These are phyloP conservation scores for Thermothielavioides terrestris DNA, from an alignment of 495 filamentous ascomycete genomes.

Conservation along the genomic window DNA sequence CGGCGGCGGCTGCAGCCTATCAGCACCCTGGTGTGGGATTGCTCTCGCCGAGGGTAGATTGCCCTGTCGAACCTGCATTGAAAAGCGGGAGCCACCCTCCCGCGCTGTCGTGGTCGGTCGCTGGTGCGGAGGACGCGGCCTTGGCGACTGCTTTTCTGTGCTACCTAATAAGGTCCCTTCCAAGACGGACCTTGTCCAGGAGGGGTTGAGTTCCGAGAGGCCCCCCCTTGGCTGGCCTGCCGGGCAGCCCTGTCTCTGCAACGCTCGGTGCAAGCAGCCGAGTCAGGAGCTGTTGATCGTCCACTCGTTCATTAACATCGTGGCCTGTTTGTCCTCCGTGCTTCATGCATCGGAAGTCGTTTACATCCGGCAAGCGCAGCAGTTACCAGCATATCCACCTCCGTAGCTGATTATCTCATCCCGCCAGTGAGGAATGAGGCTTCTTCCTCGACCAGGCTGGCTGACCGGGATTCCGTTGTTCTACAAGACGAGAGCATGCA, in stretches of 20 bases:
- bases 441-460: no score
- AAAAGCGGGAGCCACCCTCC: slow-evolving; percentile 28
- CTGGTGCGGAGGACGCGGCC: slow-evolving; percentile 4
- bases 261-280: slow-evolving; percentile 3
- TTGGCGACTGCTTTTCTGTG: no score
- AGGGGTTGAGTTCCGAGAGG: slow-evolving; percentile 14
- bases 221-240: slow-evolving; percentile 9
- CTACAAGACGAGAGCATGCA: slow-evolving; percentile 15
- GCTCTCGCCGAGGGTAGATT: slow-evolving; percentile 6
- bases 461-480: slow-evolving; percentile 1
- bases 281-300: not conserved
- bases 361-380: not conserved
- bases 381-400: no score
- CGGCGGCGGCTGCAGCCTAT: slow-evolving; percentile 6
- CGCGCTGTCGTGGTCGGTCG: slow-evolving; percentile 17
- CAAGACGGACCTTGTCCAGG: slow-evolving; percentile 13
- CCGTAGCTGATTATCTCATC: no score
- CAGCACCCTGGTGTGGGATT: slow-evolving; percentile 5
- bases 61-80: slow-evolving; percentile 20
- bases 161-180: slow-evolving; percentile 10
- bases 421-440: no score
- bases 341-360: not conserved
- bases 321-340: not conserved
- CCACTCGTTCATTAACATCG: not conserved
- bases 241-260: no score